Conservation (phyloP, 2,329 filamentous ascomycete genomes). For the Phymatotrichopsis omnivora region DNA sequence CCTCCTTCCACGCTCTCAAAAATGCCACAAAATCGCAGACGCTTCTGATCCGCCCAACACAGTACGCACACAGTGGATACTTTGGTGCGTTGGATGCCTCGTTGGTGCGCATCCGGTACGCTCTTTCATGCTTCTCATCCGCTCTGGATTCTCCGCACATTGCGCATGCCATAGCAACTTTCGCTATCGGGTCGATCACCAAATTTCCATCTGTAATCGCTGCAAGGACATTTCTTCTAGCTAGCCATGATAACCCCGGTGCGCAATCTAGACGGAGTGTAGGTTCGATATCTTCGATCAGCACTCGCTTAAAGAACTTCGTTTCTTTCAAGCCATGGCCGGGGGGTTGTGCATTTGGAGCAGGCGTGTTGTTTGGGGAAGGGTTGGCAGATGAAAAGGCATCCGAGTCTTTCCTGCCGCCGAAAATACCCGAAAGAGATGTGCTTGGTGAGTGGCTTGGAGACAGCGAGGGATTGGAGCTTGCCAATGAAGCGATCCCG, state of each 20-base stretch:
- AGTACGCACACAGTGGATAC: conserved; percentile 84
- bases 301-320: conserved; percentile 82
- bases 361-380: conserved; percentile 36
- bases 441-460: conserved; percentile 22
- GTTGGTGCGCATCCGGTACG: conserved; percentile 78
- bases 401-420: conserved; percentile 40
- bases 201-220: conserved; percentile 77
- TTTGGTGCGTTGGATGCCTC: conserved; percentile 78
- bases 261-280: conserved; percentile 81
- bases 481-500: conserved; percentile 11
- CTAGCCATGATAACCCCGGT: conserved; percentile 87
- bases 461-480: conserved; percentile 5
- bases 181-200: conserved; percentile 77
- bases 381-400: conserved; percentile 46
- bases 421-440: conserved; percentile 35
- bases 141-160: conserved; percentile 78
- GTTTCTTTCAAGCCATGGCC: conserved; percentile 68
- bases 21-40: conserved; percentile 92
- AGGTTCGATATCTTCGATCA: conserved; percentile 88
- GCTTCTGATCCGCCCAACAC: conserved; percentile 68
- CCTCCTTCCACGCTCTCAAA: conserved; percentile 80
- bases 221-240: conserved; percentile 70
- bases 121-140: conserved; percentile 60
- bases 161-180: conserved; percentile 57
- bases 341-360: conserved; percentile 35